These are phyloP conservation scores for Phytophthora cactorum DNA, from an alignment of 352 stramenopile genomes.

Conservation along the genomic window DNA sequence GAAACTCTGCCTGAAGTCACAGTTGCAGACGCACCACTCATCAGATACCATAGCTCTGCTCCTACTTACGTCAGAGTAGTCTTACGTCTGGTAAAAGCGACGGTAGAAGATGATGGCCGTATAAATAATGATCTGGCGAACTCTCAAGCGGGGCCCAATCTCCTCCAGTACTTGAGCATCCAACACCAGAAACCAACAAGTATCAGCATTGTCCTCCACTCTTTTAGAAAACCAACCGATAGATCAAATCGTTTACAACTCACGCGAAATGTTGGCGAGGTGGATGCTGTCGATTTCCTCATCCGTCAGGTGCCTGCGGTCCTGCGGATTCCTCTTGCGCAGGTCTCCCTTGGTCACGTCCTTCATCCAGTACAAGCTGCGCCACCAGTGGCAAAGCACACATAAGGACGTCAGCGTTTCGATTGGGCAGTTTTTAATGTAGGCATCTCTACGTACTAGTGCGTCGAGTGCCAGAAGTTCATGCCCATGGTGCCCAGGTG, in stretches of 20 bases:
- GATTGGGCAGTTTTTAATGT: neutral
- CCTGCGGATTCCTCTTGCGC: slow-evolving; percentile 78
- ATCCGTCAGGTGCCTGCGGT: slow-evolving; percentile 76
- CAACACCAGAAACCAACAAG: slow-evolving; percentile 3
- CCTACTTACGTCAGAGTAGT: neutral
- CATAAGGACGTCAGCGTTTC: neutral
- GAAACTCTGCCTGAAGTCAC: slow-evolving; percentile 82
- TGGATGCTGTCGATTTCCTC: slow-evolving; percentile 91
- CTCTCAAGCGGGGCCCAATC: slow-evolving; percentile 77
- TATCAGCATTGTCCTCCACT: slow-evolving; percentile 7
- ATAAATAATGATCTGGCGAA: slow-evolving; percentile 92
- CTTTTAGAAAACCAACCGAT: neutral
- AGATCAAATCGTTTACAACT: slow-evolving; percentile 10
- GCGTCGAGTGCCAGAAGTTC: slow-evolving; percentile 92
- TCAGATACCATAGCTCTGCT: neutral
- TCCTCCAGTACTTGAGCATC: slow-evolving; percentile 76
- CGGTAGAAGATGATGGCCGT: slow-evolving; percentile 91
- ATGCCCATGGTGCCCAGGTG: slow-evolving; percentile 59
- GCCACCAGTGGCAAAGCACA: neutral
- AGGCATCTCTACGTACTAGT: slow-evolving; percentile 68
- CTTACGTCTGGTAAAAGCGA: slow-evolving; percentile 89
- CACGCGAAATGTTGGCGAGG: slow-evolving; percentile 86
- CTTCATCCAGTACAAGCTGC: slow-evolving; percentile 91
- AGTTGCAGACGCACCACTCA: neutral
- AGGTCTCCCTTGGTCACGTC: slow-evolving; percentile 79